Base-by-base conservation (phyloP, 441 rosid genomes). In the Bruguiera hainesii region DNA sequence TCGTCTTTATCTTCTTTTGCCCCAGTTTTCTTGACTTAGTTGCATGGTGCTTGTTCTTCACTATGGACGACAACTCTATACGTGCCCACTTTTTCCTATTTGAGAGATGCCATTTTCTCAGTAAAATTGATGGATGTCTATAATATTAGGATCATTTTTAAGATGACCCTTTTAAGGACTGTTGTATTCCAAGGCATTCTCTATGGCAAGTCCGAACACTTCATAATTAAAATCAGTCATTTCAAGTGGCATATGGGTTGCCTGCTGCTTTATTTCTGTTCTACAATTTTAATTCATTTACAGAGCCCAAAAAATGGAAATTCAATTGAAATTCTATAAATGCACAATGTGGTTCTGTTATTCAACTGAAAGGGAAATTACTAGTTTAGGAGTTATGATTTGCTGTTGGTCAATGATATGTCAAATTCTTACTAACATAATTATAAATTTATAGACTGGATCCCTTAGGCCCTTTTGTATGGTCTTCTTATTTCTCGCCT, bases 401-500 rank as follows among this genome's bases (percentile, higher is more conserved):
- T 58, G 15, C 31, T 21, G n/a, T 31, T 46, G 5, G 6, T 25
- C 31, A 29, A 42, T 9, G 31, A 59, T 19, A 18, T 5, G 35
- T n/a, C 1, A 1, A 67, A n/a, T 49, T 52, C 20, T 55, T 29
- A 10, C 52, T 39, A 65, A 37, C 15, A 48, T 72, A 31, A 42
- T 28, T 57, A 5, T 70, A 58, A 15, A 7, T 71, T n/a, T 35
- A 31, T 39, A 42, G 25, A 56, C 3, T 63, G 56, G 39, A 31
- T 30, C 21, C 35, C 28, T 29, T 60, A 11, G 18, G 48, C 48
- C 48, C 48, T 42, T 42, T 42, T 13, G 26, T 50, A 33, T 61
- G 51, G 52, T 59, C 11, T 42, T 55, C 69, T 67, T 52, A 42
- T 59, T 46, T 71, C 37, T 56, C 55, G 18, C 65, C 53, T 37